Evolutionary conservation across 1,284 basidiomycete genomes (phyloP), one percentile per base, ranked within the genome.

Genomic region (Melanopsichium pennsylvanicum): DNA sequence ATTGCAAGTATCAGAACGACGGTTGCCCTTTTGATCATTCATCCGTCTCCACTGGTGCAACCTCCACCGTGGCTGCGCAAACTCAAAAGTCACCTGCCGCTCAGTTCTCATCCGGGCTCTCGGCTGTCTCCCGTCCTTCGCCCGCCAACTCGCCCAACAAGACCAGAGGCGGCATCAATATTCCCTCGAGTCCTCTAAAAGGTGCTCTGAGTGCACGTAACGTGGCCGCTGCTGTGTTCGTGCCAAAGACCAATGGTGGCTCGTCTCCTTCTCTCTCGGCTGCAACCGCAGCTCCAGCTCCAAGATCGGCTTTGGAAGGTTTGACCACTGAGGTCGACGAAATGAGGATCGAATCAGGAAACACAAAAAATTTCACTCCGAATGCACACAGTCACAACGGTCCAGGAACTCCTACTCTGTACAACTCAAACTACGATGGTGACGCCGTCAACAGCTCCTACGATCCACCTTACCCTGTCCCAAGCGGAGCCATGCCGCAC

Each of bases 141-240:
- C 36, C 58, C 25, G 26, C 43, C 34, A 48, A 23, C 33, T 58
- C 63, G 11, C 50, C 54, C 35, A 48, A 51, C 50, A 66, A 59
- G 37, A 16, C 40, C 8, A 35, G 57, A 44, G 42, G 47, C 32
- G 40, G 23, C 15, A 26, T 33, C 32, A 41, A 39, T 26, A 42
- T 35, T n/a, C 61, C 67, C 5, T 44, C 70, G 4, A 61, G 66
- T 34, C 64, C 70, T 12, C 46, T 57, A 41, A 70, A 66, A 38
- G 67, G 58, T 15, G 69, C 60, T 2, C 67, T 77, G 32, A 70
- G 70, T 39, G 71, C 66, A 23, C 61, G 71, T 21, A 70, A 73
- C 13, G 75, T 73, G 5, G 66, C 64, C 23, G 74, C 74, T 10
- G 69, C 74, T 23, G 75, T 76, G 18, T 77, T 77, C 36, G 73